Conservation (phyloP, 2,329 filamentous ascomycete species). For the Fusarium sulawesiense region DNA sequence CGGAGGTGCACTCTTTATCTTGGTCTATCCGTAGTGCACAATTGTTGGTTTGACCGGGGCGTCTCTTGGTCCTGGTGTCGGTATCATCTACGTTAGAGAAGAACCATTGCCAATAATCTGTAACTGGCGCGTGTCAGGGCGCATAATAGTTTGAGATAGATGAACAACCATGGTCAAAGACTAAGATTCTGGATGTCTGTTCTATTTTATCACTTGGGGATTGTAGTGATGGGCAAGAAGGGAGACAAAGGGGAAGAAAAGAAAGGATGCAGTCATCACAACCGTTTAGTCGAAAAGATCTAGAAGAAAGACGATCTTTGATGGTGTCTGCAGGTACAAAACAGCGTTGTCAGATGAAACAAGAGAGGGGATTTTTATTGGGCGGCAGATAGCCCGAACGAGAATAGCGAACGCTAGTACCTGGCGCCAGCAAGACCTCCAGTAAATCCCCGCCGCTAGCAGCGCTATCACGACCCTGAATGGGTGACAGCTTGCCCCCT, state of each 20-base stretch:
- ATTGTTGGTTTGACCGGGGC: neutral
- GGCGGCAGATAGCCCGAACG: slow-evolving; percentile 5
- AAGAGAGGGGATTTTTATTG: slow-evolving; percentile 29
- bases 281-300: slow-evolving; percentile 10
- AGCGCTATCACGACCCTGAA: slow-evolving; percentile 26
- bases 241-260: slow-evolving; percentile 3
- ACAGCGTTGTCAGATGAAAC: slow-evolving; percentile 31
- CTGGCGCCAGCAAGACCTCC: slow-evolving; percentile 24
- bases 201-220: neutral
- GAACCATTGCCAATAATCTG: neutral
- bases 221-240: neutral
- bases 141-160: slow-evolving; percentile 9
- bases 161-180: neutral
- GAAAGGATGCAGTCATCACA: neutral
- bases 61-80: neutral
- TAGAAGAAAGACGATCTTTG: slow-evolving; percentile 15
- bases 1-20: neutral
- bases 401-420: slow-evolving; percentile 19
- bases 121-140: neutral
- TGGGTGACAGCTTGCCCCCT: slow-evolving; percentile 14
- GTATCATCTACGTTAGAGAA: slow-evolving; percentile 23
- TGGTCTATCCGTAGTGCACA: neutral
- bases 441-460: slow-evolving; percentile 28
- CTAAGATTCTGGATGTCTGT: neutral
- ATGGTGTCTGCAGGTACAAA: slow-evolving; percentile 15